These are phyloP conservation scores for Leccinum ponderosum DNA, from an alignment of 1,284 basidiomycete species.

Conservation along the genomic window DNA sequence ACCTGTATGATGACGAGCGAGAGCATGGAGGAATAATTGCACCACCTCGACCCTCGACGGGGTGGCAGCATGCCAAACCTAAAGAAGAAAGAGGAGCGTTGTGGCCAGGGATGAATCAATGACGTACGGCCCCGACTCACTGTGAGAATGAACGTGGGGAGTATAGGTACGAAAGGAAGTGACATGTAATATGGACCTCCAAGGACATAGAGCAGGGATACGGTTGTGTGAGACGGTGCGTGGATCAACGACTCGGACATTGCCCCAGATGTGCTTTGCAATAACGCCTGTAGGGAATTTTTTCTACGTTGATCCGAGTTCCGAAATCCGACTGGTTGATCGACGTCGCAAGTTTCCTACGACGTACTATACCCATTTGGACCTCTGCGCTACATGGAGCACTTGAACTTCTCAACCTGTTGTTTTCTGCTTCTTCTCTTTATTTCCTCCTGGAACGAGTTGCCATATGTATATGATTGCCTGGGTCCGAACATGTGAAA, in stretches of 20 bases:
- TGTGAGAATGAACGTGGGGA: not conserved
- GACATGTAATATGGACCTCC: not conserved
- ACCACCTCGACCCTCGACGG: not conserved
- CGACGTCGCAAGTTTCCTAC: not conserved
- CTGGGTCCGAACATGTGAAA: too few species aligned
- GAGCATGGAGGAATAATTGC: not conserved
- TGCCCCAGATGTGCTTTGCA: not conserved
- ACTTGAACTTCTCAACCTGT: rapidly evolving
- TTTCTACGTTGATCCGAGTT: not conserved
- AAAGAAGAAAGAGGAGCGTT: not conserved
- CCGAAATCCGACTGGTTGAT: not conserved
- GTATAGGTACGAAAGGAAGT: not conserved
- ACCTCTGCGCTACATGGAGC: too few species aligned
- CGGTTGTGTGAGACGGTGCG: not conserved
- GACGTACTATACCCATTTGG: too few species aligned
- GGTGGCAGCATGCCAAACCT: too few species aligned
- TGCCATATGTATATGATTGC: too few species aligned
- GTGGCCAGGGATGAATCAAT: not conserved
- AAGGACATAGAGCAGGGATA: not conserved
- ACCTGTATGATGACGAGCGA: not conserved
- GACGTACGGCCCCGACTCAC: not conserved
- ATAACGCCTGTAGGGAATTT: not conserved
- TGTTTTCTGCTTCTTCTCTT: too few species aligned
- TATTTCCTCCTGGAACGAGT: too few species aligned
- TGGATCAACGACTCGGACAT: not conserved